These are phyloP conservation scores for Amylocarpus encephaloides DNA, from an alignment of 2,329 filamentous ascomycete species.

Conservation along the genomic window DNA sequence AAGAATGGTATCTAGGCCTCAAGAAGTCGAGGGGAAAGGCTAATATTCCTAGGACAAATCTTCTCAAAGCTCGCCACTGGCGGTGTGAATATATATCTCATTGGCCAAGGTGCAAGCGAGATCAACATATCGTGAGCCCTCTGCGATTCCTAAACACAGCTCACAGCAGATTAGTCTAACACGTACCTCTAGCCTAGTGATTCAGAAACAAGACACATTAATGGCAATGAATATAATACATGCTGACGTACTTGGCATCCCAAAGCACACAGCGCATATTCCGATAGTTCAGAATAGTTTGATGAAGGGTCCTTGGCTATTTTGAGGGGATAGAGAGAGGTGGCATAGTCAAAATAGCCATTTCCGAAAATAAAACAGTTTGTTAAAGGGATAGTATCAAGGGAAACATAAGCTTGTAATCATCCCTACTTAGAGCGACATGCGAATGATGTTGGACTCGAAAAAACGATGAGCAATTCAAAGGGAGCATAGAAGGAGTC, in stretches of 20 bases:
- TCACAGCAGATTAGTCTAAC: background rate
- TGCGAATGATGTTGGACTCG: no score
- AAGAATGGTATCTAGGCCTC: no score
- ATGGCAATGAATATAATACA: conserved; percentile 18
- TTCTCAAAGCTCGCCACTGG: conserved; percentile 45
- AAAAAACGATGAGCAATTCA: no score
- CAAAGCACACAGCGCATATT: conserved; percentile 1
- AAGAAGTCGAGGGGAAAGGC: conserved; percentile 33
- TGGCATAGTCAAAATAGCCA: no score
- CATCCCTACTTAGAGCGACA: no score
- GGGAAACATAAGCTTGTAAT: no score
- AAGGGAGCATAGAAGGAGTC: no score
- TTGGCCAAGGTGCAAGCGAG: conserved; percentile 39
- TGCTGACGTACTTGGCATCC: conserved; percentile 13
- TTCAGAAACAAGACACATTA: background rate
- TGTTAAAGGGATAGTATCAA: no score
- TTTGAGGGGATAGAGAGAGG: background rate
- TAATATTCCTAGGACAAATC: conserved; percentile 36
- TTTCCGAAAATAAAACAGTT: no score
- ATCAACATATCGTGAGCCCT: conserved; percentile 21
- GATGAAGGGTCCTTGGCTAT: conserved; percentile 13
- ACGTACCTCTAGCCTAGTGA: background rate
- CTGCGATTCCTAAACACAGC: background rate
- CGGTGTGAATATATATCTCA: conserved; percentile 50
- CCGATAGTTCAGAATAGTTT: conserved; percentile 9